phyloP scores from a whole-genome alignment of 306 rosid genomes.

The Citrullus mucosospermus region DNA sequence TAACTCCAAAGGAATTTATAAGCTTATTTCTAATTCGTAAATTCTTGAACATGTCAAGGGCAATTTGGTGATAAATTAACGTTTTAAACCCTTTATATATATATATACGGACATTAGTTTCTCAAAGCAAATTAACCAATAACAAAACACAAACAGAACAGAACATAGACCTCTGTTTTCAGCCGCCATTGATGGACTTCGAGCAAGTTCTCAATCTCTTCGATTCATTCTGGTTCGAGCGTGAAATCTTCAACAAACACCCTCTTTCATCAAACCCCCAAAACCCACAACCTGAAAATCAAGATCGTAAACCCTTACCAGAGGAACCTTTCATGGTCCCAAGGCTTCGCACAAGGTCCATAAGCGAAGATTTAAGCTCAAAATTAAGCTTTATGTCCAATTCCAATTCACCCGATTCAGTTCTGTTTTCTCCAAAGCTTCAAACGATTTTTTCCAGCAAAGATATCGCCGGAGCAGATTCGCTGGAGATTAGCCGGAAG shows the following conservation, averaged over 20 bases:
- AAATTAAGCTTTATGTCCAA: constrained; percentile 28
- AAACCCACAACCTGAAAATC: constrained; percentile 15
- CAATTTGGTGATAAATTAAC: neutral
- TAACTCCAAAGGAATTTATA: neutral
- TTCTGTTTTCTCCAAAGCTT: constrained; percentile 31
- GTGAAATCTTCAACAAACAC: constrained; percentile 18
- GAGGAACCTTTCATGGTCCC: constrained; percentile 16
- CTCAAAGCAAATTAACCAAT: neutral
- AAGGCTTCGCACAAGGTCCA: constrained; percentile 32
- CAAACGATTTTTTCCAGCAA: constrained; percentile 38
- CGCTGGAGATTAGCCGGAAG: neutral
- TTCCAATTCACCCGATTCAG: constrained; percentile 34
- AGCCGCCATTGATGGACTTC: constrained; percentile 49
- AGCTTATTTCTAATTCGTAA: neutral
- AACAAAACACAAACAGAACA: neutral
- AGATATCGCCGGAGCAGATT: constrained; percentile 22
- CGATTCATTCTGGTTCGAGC: constrained; percentile 57
- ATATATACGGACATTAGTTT: neutral
- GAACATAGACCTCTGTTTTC: neutral
- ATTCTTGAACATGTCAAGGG: neutral
- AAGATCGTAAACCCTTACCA: neutral
- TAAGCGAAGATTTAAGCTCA: constrained; percentile 51
- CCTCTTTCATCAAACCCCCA: constrained; percentile 9
- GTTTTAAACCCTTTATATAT: too few species aligned
- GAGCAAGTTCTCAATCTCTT: constrained; percentile 37